A percentile compares a stretch with the other conserved stretches of the same genome.
These are phyloP conservation scores for Blastocladiella britannica DNA, from an alignment of 192 early-diverging fungal species.

Conservation along the genomic window DNA sequence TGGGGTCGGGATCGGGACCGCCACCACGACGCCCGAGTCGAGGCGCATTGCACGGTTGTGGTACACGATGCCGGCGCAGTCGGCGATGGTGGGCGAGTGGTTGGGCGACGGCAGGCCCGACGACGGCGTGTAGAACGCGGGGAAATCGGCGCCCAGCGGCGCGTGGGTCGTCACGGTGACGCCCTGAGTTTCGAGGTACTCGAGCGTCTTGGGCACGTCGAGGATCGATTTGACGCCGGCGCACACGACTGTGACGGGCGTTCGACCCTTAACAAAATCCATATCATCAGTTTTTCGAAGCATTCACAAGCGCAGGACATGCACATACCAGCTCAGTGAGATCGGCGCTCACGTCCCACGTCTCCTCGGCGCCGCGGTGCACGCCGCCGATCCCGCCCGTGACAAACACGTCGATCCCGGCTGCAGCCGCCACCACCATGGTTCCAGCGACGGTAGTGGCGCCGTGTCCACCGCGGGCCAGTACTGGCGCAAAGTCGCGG, in stretches of 20 bases:
- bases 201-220: constrained; percentile 76
- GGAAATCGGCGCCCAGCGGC: constrained; percentile 42
- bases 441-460: constrained; percentile 87
- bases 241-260: constrained; percentile 86
- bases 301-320: background rate
- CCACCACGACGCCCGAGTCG: constrained; percentile 63
- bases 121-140: constrained; percentile 71
- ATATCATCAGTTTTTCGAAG: background rate
- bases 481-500: constrained; percentile 58
- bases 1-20: constrained; percentile 65
- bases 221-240: constrained; percentile 93
- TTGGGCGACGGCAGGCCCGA: constrained; percentile 32
- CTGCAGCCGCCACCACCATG: constrained; percentile 63
- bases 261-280: constrained; percentile 21
- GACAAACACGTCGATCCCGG: constrained; percentile 80
- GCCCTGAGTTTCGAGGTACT: constrained; percentile 80
- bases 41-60: constrained; percentile 40
- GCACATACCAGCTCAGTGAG: constrained; percentile 46
- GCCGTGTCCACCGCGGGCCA: constrained; percentile 46
- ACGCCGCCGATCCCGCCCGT: constrained; percentile 97
- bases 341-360: constrained; percentile 82
- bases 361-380: constrained; percentile 55
- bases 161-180: constrained; percentile 72
- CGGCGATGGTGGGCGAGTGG: background rate
- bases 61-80: background rate